These are phyloP conservation scores for Globisporangium spiculum DNA, from an alignment of 352 stramenopile species.

Conservation along the genomic window DNA sequence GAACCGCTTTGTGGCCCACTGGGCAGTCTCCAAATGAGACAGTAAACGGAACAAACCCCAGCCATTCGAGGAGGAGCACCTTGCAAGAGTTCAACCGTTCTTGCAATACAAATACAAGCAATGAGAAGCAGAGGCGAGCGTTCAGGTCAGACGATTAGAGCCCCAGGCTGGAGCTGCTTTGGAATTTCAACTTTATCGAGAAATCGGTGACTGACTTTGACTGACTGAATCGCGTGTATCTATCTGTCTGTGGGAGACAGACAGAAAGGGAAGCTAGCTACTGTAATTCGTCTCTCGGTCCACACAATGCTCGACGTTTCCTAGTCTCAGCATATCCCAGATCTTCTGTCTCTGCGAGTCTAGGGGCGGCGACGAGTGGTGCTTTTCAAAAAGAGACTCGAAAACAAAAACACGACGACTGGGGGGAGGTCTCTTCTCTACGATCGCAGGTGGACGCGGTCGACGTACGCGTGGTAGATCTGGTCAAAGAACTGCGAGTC, in stretches of 20 bases:
- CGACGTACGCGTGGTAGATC: conserved; percentile 85
- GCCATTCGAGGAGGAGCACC: background rate
- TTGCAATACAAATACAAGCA: no score
- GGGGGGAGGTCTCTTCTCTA: conserved; percentile 18
- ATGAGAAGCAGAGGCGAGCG: background rate
- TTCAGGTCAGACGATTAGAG: background rate
- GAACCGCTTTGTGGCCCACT: background rate
- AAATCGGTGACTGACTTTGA: background rate
- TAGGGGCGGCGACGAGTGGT: background rate
- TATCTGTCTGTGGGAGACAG: background rate
- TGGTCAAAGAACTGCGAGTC: conserved; percentile 86
- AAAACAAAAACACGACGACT: background rate
- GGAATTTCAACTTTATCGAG: background rate
- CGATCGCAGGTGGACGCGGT: conserved; percentile 50
- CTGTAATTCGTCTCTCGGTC: background rate
- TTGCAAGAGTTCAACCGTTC: background rate
- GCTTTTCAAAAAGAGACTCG: conserved; percentile 1
- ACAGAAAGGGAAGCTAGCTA: background rate
- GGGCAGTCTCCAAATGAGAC: background rate
- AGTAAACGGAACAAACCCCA: background rate
- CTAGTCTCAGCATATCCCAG: background rate
- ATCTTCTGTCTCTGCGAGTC: background rate
- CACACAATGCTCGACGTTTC: background rate
- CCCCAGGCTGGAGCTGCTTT: background rate
- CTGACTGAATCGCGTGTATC: background rate